Evolutionary conservation across 352 stramenopile species (phyloP), one percentile per base, ranked within the genome.

Genomic region (Peronospora belbahrii): DNA sequence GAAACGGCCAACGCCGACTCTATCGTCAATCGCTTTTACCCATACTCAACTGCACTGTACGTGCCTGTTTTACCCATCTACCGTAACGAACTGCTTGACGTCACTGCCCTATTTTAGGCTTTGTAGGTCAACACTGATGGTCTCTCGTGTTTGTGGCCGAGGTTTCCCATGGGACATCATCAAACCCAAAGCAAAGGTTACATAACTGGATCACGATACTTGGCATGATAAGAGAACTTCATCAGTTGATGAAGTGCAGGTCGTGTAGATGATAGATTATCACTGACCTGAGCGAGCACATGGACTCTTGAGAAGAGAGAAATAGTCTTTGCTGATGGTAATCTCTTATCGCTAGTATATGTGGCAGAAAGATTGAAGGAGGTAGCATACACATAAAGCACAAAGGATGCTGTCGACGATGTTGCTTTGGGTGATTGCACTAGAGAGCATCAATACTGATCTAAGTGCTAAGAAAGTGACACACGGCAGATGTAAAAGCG

Each of bases 1-100:
- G 80, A 92, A 48, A 77, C 80, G 10, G 74, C 74, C 6, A 77
- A 92, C 51, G 80, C 80, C 9, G 80, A 92, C 57, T 92, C 80
- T 14, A 88, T 92, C 57, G 62, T 92, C 9, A 92, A 77, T 60
- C 58, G 80, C 80, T 5, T 83, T 71, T 42, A 28, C 72, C 23
- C 63, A 65, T 27, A 2, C n/a, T 2, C 36, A 42, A 13, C 30
- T 52, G 24, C 14, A 48, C 23, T 87, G 24, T 56, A 74, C 14
- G 34, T 92, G 6, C 63, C 76, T 1, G 70, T 91, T 25, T 42
- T 91, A 33, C 53, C 74, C 13, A 83, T 91, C 48, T 48, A 68
- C n/a, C 67, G 80, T 19, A 39, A 67, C 15, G 66, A 88, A 51
- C 61, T 88, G 42, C 63, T 91, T 48, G 80, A 91, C 39, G 72